A percentile compares a stretch with the other conserved stretches of the same genome.
Conservation (phyloP, 495 filamentous ascomycete species). For the Aspergillus sparsus region DNA sequence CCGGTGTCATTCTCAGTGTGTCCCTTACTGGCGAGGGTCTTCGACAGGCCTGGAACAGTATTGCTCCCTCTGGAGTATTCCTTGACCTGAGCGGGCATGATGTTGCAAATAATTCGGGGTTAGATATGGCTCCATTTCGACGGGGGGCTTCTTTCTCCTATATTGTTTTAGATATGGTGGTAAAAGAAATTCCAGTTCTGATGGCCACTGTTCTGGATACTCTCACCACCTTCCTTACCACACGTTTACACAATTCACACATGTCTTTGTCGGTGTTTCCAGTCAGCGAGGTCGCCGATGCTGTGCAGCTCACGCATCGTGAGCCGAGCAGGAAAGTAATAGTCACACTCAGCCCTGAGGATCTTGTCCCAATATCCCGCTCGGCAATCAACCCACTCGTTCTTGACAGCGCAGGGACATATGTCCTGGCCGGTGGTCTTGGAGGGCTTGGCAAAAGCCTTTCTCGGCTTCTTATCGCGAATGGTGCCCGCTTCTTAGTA, state of each 20-base stretch:
- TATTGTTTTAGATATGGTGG: neutral
- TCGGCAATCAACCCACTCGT: neutral
- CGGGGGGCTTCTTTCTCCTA: neutral
- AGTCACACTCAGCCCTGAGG: neutral
- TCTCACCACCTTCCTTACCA: neutral
- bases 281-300: neutral
- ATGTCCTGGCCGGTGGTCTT: neutral
- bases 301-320: neutral
- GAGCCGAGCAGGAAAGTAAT: neutral
- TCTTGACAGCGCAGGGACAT: neutral
- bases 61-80: neutral
- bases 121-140: neutral
- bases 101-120: neutral
- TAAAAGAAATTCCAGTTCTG: neutral
- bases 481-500: neutral
- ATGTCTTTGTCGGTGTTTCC: neutral
- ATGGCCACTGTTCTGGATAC: neutral
- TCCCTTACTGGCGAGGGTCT: neutral
- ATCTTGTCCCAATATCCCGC: neutral
- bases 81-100: slow-evolving; percentile 1
- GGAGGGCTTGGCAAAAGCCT: neutral
- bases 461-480: neutral
- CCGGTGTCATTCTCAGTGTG: neutral
- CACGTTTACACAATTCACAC: neutral
- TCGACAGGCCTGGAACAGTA: slow-evolving; percentile 1